A percentile compares a stretch with the other conserved stretches of the same genome.
Evolutionary conservation across 2,329 filamentous ascomycete genomes (phyloP).

Genomic region (Ceratocystis variospora): DNA sequence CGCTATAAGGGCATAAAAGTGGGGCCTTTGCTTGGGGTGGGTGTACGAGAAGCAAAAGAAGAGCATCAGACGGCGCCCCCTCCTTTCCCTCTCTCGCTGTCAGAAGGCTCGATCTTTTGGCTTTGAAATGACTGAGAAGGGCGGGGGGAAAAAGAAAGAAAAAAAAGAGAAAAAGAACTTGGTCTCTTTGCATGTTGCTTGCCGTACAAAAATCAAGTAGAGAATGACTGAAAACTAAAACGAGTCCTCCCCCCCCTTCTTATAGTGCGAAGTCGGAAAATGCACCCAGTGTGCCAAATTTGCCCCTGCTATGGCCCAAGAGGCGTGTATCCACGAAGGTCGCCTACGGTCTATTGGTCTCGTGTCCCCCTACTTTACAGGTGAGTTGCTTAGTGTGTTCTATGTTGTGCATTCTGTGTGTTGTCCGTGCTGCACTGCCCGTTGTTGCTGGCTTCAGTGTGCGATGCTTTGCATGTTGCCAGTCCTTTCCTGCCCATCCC

Average conservation of each 20-base stretch:
- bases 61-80: neutral
- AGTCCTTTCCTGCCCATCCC: neutral
- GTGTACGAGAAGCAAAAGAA: neutral
- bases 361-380: slow-evolving; percentile 10
- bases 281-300: slow-evolving; percentile 15
- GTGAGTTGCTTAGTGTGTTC: slow-evolving; percentile 8
- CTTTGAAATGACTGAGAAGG: neutral
- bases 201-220: neutral
- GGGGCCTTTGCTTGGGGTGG: slow-evolving; percentile 2
- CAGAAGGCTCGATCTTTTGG: neutral
- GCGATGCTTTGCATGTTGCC: neutral
- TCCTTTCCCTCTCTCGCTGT: neutral
- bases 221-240: neutral
- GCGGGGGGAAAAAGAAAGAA: neutral
- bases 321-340: slow-evolving; percentile 14
- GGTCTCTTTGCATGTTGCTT: neutral
- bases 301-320: slow-evolving; percentile 8
- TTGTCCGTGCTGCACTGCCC: neutral
- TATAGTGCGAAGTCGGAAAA: slow-evolving; percentile 13
- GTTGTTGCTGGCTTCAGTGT: neutral
- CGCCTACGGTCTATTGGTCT: slow-evolving; percentile 9
- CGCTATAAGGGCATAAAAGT: neutral
- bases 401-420: neutral
- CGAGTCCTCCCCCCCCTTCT: slow-evolving; percentile 10
- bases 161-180: neutral